Base-by-base conservation (phyloP, 164 flowering plant genomes). In the Akebia trifoliata region DNA sequence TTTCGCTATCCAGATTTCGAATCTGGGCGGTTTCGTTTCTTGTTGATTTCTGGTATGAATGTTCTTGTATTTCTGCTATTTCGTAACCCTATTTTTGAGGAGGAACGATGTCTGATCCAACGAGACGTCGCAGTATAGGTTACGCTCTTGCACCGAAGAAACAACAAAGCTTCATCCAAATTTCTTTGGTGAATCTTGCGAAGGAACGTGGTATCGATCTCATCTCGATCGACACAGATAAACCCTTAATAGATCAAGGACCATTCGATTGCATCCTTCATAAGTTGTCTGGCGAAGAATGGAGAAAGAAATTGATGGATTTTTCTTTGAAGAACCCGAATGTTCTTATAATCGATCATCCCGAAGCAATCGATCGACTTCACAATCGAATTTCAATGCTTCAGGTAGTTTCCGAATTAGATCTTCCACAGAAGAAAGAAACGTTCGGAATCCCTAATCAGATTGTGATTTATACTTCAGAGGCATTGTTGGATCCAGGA, bases 311-410 rank as follows among this genome's bases (percentile, higher is more conserved):
- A 43, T 51, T 78, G 42, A 25, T 44, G 10, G 67, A 68, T 0
- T 78, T 53, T 59, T 12, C 69, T 8, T 0, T 4, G 7, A 45
- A 25, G 8, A 18, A 78, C 57, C 82, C 79, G 7, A 47, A 49
- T 31, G 72, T 60, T 8, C 4, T 65, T 4, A 42, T 78, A 3
- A 66, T 78, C 20, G 82, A 78, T 36, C 58, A 50, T 8, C 79
- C 74, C 0, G 69, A 59, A 2, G 68, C 74, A 2, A 71, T 78
- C 18, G 73, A 75, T 48, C 57, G 74, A 21, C 57, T 78, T 3
- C 77, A 75, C 39, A 86, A 86, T 61, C 70, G 98, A 38, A 81
- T 87, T 57, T 81, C 98, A 12, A 91, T 92, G 98, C 82, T 92
- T 1, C 81, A 88, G 60, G 95, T 77, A 4, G 93, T 88, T 2